Percentiles rank a stretch among this genome's conserved stretches.
Conservation (phyloP, 495 filamentous ascomycete species). For the Achaetomiella virescens region DNA sequence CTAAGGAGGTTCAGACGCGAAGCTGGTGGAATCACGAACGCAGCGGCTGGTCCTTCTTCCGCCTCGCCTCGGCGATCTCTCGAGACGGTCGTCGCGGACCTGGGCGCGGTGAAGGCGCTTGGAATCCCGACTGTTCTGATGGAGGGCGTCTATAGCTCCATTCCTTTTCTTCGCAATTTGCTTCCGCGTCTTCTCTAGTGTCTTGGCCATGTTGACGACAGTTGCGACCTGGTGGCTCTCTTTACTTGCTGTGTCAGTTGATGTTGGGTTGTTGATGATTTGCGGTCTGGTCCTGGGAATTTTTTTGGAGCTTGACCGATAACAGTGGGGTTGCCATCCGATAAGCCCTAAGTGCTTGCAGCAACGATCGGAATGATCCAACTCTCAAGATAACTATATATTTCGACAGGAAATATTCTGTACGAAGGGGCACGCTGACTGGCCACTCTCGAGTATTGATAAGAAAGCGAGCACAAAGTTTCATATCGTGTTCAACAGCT, state of each 20-base stretch:
- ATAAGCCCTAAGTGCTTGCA: slow-evolving; percentile 27
- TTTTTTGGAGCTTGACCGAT: slow-evolving; percentile 3
- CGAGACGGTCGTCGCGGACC: slow-evolving; percentile 69
- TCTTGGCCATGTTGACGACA: slow-evolving; percentile 59
- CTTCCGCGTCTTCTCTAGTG: slow-evolving; percentile 73
- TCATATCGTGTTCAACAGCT: too few species aligned
- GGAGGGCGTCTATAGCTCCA: slow-evolving; percentile 58
- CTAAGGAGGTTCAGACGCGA: neutral
- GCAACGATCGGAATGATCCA: neutral
- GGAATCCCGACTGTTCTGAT: slow-evolving; percentile 76
- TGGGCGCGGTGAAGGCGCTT: slow-evolving; percentile 67
- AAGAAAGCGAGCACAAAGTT: too few species aligned
- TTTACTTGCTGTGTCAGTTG: neutral
- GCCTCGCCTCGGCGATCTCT: slow-evolving; percentile 53
- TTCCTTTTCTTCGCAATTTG: slow-evolving; percentile 74
- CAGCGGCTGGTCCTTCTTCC: slow-evolving; percentile 62
- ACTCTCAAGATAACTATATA: neutral
- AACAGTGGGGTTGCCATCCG: slow-evolving; percentile 25
- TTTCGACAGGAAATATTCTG: too few species aligned
- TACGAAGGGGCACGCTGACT: too few species aligned
- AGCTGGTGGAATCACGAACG: slow-evolving; percentile 39
- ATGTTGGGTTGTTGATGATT: neutral
- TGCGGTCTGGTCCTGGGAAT: neutral
- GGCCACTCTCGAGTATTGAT: too few species aligned
- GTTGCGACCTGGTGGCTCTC: neutral